Evolutionary conservation across 768 basidiomycete genomes (phyloP).

Genomic region (Leucogyrophana mollusca): DNA sequence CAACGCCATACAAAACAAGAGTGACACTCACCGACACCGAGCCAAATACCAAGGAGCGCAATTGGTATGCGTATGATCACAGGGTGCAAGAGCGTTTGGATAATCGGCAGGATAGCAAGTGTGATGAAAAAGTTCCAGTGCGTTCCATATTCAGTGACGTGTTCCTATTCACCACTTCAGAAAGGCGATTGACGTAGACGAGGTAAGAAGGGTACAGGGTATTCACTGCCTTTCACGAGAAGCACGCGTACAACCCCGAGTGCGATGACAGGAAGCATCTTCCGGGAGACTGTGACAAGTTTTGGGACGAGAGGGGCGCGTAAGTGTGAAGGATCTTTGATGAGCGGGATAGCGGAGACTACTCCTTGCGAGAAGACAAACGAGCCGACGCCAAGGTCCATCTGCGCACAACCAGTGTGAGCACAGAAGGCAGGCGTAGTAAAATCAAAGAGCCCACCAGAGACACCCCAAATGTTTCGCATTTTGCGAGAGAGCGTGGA

Average conservation of each 20-base stretch:
- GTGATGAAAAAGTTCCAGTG: slow-evolving; percentile 99
- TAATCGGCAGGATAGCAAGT: slow-evolving; percentile 72
- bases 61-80: slow-evolving; percentile 56
- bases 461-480: slow-evolving; percentile 94
- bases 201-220: slow-evolving; percentile 67
- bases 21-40: slow-evolving; percentile 53
- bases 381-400: slow-evolving; percentile 97
- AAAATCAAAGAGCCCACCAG: slow-evolving; percentile 58
- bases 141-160: slow-evolving; percentile 91
- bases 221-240: slow-evolving; percentile 90
- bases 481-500: slow-evolving; percentile 85
- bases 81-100: slow-evolving; percentile 70
- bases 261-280: slow-evolving; percentile 62
- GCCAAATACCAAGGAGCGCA: slow-evolving; percentile 57
- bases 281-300: slow-evolving; percentile 47
- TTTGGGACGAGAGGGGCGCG: slow-evolving; percentile 50
- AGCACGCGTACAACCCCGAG: slow-evolving; percentile 78
- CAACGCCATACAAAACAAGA: background rate
- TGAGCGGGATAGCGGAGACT: slow-evolving; percentile 79
- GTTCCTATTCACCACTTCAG: slow-evolving; percentile 58
- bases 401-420: slow-evolving; percentile 49
- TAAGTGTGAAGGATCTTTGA: slow-evolving; percentile 61
- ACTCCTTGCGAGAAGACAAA: slow-evolving; percentile 97
- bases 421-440: slow-evolving; percentile 1
- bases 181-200: background rate